Conservation (phyloP, 23 red algal genomes). For the Pyropia haitanensis region DNA sequence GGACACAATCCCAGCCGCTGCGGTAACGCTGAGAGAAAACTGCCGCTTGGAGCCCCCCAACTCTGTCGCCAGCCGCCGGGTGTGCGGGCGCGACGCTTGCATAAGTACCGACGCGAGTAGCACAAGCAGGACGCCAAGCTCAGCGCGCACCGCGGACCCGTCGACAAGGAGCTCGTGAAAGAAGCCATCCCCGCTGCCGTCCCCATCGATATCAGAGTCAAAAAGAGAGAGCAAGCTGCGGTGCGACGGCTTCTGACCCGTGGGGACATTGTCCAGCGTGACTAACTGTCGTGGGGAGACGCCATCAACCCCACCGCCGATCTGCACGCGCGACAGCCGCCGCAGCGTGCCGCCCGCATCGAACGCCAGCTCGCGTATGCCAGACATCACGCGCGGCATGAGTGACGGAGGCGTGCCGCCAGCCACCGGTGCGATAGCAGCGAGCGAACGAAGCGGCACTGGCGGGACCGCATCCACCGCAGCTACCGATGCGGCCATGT, state of each 20-base stretch:
- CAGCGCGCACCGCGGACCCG: conserved; percentile 24
- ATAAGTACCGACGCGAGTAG: conserved; percentile 48
- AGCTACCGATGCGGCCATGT: too few species aligned
- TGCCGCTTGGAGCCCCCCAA: conserved; percentile 56
- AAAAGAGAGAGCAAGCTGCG: not conserved
- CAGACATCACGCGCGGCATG: too few species aligned
- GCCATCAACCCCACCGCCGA: not conserved
- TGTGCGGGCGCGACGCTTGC: conserved; percentile 33
- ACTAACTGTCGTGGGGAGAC: not conserved
- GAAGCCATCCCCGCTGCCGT: not conserved
- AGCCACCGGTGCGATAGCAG: too few species aligned
- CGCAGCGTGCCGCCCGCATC: too few species aligned
- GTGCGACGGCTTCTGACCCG: not conserved
- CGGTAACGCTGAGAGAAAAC: conserved; percentile 39
- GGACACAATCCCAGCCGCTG: conserved; percentile 13
- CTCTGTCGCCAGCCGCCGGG: conserved; percentile 48
- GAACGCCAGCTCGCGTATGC: too few species aligned
- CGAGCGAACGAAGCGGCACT: too few species aligned
- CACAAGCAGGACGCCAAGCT: conserved; percentile 50
- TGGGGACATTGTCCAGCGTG: not conserved
- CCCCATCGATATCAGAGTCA: not conserved
- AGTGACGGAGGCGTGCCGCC: too few species aligned
- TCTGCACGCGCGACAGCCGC: too few species aligned
- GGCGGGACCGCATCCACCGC: too few species aligned
- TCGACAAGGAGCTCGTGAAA: not conserved